Percentiles rank a stretch among this genome's conserved stretches.
Conservation (phyloP, 345 rosid species). For the Populus pruinosa region DNA sequence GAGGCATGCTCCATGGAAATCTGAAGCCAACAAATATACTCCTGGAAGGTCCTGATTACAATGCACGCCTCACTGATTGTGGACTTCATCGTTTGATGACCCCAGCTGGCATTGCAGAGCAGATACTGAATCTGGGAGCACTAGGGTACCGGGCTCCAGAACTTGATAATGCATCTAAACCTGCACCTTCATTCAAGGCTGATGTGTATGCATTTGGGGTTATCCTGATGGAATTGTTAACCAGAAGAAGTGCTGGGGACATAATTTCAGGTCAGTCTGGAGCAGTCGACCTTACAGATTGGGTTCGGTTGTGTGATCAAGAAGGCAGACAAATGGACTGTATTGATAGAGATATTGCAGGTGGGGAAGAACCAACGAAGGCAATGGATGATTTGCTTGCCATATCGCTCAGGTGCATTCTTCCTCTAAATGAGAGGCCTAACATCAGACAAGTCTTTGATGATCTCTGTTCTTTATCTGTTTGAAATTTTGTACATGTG, state of each 20-base stretch:
- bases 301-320: conserved; percentile 78
- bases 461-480: conserved; percentile 60
- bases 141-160: conserved; percentile 94
- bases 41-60: conserved; percentile 49
- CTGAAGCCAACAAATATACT: conserved; percentile 81
- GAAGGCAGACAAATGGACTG: conserved; percentile 94
- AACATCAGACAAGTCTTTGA: conserved; percentile 83
- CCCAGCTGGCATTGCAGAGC: conserved; percentile 76
- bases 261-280: conserved; percentile 95
- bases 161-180: conserved; percentile 62
- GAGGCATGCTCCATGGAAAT: conserved; percentile 83
- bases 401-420: conserved; percentile 74
- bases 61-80: conserved; percentile 61
- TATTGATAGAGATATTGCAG: conserved; percentile 78
- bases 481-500: conserved; percentile 62
- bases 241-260: conserved; percentile 86
- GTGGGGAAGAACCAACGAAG: conserved; percentile 71
- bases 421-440: conserved; percentile 85
- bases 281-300: conserved; percentile 83
- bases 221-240: conserved; percentile 82
- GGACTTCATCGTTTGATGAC: conserved; percentile 89
- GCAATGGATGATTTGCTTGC: conserved; percentile 90
- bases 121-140: conserved; percentile 82
- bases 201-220: conserved; percentile 91
- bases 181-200: conserved; percentile 62